These are phyloP conservation scores for Amphibolis antarctica DNA, from an alignment of 106 monocot species.

Conservation along the genomic window DNA sequence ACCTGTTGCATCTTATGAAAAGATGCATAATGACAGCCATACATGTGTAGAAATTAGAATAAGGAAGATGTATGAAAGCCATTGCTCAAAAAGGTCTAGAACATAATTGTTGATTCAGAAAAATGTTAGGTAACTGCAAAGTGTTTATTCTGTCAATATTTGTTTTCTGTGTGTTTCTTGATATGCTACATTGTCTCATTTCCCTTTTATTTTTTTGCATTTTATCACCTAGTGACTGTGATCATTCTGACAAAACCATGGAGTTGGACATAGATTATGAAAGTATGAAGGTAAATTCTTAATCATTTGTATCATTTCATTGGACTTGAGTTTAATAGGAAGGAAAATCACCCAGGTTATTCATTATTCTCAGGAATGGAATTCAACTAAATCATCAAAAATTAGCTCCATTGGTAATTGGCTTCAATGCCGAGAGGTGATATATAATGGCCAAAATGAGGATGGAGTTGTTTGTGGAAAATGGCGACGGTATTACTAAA, in stretches of 20 bases:
- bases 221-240: constrained; percentile 26
- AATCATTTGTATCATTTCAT: too few species aligned
- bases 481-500: constrained; percentile 45
- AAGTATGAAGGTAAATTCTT: constrained; percentile 27
- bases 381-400: background rate
- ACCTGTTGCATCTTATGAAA: too few species aligned
- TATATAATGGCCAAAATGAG: constrained; percentile 14
- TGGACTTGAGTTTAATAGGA: too few species aligned
- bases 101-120: too few species aligned
- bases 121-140: too few species aligned
- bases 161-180: too few species aligned
- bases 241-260: constrained; percentile 21
- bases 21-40: too few species aligned
- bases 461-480: constrained; percentile 47
- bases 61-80: too few species aligned
- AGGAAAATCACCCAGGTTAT: too few species aligned
- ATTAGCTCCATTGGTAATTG: constrained; percentile 29
- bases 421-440: constrained; percentile 25
- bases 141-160: too few species aligned
- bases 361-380: constrained; percentile 15
- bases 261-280: constrained; percentile 29
- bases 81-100: too few species aligned
- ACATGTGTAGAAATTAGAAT: too few species aligned
- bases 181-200: background rate
- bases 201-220: background rate